phyloP scores from a whole-genome alignment of 202 grass and related monocot species.

The Setaria viridis region DNA sequence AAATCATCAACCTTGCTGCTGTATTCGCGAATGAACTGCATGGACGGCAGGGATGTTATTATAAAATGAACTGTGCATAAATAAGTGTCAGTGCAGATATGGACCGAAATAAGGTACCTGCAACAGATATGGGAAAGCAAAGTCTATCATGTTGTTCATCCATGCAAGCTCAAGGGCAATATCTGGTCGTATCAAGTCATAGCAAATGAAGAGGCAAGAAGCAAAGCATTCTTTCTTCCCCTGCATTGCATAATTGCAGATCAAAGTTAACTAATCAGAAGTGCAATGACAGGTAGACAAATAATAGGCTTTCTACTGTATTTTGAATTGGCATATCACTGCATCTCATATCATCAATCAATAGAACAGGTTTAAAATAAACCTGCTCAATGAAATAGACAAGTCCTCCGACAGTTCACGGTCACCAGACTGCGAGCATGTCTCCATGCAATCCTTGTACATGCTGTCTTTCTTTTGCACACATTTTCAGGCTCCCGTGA shows the following conservation, averaged over 20 bases:
- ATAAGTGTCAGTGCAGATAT: slow-evolving; percentile 1
- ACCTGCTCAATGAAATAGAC: slow-evolving; percentile 97
- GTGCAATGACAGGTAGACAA: background rate
- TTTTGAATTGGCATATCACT: slow-evolving; percentile 22
- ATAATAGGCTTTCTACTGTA: background rate
- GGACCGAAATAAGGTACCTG: slow-evolving; percentile 59
- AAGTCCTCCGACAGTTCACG: slow-evolving; percentile 89
- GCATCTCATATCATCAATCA: background rate
- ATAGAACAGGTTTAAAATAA: slow-evolving; percentile 15
- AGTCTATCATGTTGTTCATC: slow-evolving; percentile 37
- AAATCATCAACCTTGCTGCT: slow-evolving; percentile 89
- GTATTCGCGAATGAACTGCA: slow-evolving; percentile 94
- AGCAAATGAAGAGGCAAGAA: slow-evolving; percentile 96
- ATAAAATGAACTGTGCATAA: background rate
- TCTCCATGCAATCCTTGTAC: slow-evolving; percentile 98
- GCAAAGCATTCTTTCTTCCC: slow-evolving; percentile 98
- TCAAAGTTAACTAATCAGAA: background rate
- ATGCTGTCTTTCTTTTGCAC: slow-evolving; percentile 80
- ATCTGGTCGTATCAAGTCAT: slow-evolving; percentile 93
- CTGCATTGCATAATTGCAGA: slow-evolving; percentile 54
- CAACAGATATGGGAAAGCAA: slow-evolving; percentile 92
- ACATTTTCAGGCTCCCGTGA: too few relatives aligned
- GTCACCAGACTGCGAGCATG: slow-evolving; percentile 95
- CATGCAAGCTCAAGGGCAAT: slow-evolving; percentile 93
- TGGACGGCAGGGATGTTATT: background rate